Conservation (phyloP, 805 yeast genomes). For the Blastobotrys mokoenaii region DNA sequence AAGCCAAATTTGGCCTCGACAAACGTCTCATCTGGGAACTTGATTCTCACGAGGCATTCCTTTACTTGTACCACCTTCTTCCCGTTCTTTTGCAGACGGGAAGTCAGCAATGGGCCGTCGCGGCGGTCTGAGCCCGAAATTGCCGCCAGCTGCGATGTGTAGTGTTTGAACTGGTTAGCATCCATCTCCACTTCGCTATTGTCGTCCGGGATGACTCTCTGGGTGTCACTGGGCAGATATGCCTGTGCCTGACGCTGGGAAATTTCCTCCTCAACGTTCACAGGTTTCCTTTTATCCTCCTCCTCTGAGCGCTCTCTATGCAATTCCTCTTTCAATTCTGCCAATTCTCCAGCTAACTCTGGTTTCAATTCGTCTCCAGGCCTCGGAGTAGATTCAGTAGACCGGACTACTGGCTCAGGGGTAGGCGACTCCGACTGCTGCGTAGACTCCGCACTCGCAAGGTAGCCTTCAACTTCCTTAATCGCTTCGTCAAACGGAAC, state of each 20-base stretch:
- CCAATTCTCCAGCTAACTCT: background rate
- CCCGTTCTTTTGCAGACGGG: slow-evolving; percentile 31
- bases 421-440: background rate
- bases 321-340: background rate
- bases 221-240: slow-evolving; percentile 8
- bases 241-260: slow-evolving; percentile 7
- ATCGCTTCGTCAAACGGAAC: slow-evolving; percentile 13
- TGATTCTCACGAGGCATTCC: slow-evolving; percentile 40
- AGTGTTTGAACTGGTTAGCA: slow-evolving; percentile 44
- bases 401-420: background rate
- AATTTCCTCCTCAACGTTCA: background rate
- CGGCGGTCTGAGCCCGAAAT: slow-evolving; percentile 30
- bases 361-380: too few relatives aligned
- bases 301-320: background rate
- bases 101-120: slow-evolving; percentile 37
- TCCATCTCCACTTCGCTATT: slow-evolving; percentile 38
- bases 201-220: slow-evolving; percentile 17
- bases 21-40: slow-evolving; percentile 49
- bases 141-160: slow-evolving; percentile 41
- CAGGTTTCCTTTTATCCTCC: background rate
- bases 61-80: slow-evolving; percentile 21
- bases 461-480: slow-evolving; percentile 3
- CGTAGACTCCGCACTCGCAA: background rate
- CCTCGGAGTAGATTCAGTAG: background rate
- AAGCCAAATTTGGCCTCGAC: slow-evolving; percentile 44